Evolutionary conservation across 1,284 basidiomycete species (phyloP).

Genomic region (Fomitopsis palustris): DNA sequence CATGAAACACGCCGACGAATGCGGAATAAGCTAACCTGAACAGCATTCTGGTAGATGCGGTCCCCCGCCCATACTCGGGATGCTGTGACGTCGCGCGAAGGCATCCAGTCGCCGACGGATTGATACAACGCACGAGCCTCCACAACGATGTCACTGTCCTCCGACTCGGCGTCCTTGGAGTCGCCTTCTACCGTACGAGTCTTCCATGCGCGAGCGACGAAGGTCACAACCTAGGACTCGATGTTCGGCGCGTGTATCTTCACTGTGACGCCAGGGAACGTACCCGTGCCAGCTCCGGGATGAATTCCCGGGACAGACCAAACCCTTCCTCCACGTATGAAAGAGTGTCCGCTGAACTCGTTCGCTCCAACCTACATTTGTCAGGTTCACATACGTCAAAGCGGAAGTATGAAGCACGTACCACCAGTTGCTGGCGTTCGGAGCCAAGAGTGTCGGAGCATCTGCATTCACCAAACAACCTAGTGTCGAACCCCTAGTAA

Average conservation of each 20-base stretch:
- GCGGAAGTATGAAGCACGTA: slow-evolving; percentile 19
- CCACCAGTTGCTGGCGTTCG: slow-evolving; percentile 39
- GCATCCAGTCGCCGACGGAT: slow-evolving; percentile 24
- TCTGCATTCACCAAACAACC: slow-evolving; percentile 39
- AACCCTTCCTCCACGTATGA: slow-evolving; percentile 45
- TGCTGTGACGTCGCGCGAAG: slow-evolving; percentile 20
- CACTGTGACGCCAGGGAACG: slow-evolving; percentile 4
- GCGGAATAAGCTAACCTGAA: slow-evolving; percentile 27
- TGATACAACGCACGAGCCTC: slow-evolving; percentile 24
- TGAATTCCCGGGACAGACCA: slow-evolving; percentile 36
- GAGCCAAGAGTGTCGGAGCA: slow-evolving; percentile 36
- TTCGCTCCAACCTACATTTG: slow-evolving; percentile 23
- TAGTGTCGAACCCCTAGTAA: slow-evolving; percentile 13
- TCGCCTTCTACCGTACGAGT: neutral
- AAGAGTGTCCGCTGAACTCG: slow-evolving; percentile 28
- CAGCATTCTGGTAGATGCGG: slow-evolving; percentile 30
- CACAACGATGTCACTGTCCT: slow-evolving; percentile 17
- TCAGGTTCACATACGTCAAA: slow-evolving; percentile 10
- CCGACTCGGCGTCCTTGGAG: neutral
- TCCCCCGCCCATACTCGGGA: slow-evolving; percentile 27
- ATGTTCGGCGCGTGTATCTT: neutral
- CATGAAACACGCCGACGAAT: neutral
- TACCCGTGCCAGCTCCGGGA: slow-evolving; percentile 31
- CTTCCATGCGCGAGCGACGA: slow-evolving; percentile 21
- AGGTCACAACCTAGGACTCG: slow-evolving; percentile 15